A percentile compares a stretch with the other conserved stretches of the same genome.
phyloP scores from a whole-genome alignment of 176 grass and related monocot genomes.

The Lolium multiflorum region DNA sequence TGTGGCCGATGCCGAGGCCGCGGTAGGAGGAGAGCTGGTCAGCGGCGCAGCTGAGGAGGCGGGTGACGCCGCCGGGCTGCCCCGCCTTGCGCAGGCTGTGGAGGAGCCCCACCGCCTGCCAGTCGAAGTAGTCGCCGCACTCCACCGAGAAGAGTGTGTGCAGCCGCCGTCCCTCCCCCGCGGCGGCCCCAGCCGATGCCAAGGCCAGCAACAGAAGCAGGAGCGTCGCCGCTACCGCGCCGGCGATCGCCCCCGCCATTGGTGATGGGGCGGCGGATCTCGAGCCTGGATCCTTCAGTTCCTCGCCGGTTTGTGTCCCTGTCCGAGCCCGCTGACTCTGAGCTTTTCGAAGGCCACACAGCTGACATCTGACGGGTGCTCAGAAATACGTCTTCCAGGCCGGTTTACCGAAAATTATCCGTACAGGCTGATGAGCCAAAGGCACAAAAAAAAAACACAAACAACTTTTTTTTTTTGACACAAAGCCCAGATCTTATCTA shows the following conservation, averaged over 20 bases:
- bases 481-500: too few relatives aligned
- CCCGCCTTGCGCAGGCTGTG: conserved; percentile 83
- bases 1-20: conserved; percentile 78
- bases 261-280: conserved; percentile 52
- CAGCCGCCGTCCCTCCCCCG: conserved; percentile 64
- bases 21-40: conserved; percentile 75
- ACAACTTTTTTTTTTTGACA: too few relatives aligned
- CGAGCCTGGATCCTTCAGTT: conserved; percentile 39
- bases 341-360: background rate
- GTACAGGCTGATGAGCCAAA: background rate
- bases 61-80: conserved; percentile 82
- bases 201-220: background rate
- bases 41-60: conserved; percentile 78
- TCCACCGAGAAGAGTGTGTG: conserved; percentile 99
- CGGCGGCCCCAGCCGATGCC: background rate
- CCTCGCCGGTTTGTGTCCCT: conserved; percentile 1
- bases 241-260: conserved; percentile 51
- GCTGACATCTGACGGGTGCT: background rate
- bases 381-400: background rate
- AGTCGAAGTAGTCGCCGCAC: conserved; percentile 97
- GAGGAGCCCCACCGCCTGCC: conserved; percentile 91
- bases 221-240: conserved; percentile 26
- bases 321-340: background rate
- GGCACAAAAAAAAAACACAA: background rate
- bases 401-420: background rate